Conservation (phyloP, 148 eudicot species). For the Nepenthes gracilis region DNA sequence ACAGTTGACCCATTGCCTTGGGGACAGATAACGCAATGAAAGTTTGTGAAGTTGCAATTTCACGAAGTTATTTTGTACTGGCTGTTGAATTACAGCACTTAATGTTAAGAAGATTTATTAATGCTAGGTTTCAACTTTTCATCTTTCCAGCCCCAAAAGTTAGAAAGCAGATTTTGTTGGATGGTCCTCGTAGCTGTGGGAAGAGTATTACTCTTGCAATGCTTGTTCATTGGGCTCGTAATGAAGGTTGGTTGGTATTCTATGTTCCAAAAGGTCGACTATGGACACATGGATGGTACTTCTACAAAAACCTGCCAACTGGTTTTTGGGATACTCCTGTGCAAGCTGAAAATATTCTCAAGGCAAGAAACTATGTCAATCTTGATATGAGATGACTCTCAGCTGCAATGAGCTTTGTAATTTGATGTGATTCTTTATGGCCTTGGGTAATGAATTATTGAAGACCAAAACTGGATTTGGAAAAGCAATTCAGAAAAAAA, state of each 20-base stretch:
- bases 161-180: constrained; percentile 77
- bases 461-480: too few relatives aligned
- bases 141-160: constrained; percentile 52
- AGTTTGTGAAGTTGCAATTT: too few relatives aligned
- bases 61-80: neutral
- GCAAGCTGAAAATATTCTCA: constrained; percentile 70
- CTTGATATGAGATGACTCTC: too few relatives aligned
- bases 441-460: too few relatives aligned
- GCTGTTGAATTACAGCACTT: neutral
- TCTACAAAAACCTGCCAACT: constrained; percentile 61
- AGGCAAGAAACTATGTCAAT: constrained; percentile 38
- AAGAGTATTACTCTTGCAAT: constrained; percentile 91
- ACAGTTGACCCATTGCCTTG: too few relatives aligned
- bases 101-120: neutral
- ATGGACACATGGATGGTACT: constrained; percentile 94
- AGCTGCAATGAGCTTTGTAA: neutral
- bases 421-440: neutral
- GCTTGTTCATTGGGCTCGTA: constrained; percentile 98
- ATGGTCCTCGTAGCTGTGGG: constrained; percentile 87
- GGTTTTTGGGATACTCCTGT: constrained; percentile 95
- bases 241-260: constrained; percentile 91
- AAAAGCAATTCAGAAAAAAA: too few relatives aligned
- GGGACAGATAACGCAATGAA: too few relatives aligned
- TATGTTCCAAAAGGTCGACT: constrained; percentile 70
- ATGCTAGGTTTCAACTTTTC: constrained; percentile 7